Evolutionary conservation across 2,329 filamentous ascomycete genomes (phyloP).

Genomic region (Cladophialophora psammophila): DNA sequence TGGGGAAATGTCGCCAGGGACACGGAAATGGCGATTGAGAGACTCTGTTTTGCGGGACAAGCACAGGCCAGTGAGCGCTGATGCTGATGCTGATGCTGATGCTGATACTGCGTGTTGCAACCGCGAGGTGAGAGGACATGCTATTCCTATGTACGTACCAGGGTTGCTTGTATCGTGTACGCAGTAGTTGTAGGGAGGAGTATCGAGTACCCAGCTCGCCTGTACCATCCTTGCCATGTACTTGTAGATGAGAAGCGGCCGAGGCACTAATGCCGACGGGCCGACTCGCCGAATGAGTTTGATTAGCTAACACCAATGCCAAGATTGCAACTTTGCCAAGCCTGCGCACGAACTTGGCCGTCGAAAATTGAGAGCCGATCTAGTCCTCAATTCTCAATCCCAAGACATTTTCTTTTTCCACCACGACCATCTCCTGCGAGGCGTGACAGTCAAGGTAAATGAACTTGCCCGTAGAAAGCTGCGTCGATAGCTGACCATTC

Average conservation of each 20-base stretch:
- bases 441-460: constrained; percentile 39
- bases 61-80: not conserved
- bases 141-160: not conserved
- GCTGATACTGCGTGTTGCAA: constrained; percentile 1
- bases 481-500: constrained; percentile 14
- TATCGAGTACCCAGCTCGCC: too few relatives aligned
- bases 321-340: constrained; percentile 34
- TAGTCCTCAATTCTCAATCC: constrained; percentile 22
- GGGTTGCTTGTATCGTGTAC: not conserved
- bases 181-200: not conserved
- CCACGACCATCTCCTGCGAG: constrained; percentile 26
- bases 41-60: constrained; percentile 28
- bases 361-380: constrained; percentile 19
- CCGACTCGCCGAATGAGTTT: not conserved
- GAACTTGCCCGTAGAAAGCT: not conserved
- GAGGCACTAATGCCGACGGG: too few relatives aligned
- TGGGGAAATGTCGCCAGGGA: constrained; percentile 33
- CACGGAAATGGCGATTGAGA: constrained; percentile 28
- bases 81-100: constrained; percentile 1
- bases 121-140: not conserved
- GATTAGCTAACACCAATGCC: constrained; percentile 23
- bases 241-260: too few relatives aligned
- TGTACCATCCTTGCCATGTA: too few relatives aligned
- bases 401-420: not conserved
- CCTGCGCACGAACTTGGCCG: constrained; percentile 33